Evolutionary conservation across 192 early-diverging fungal genomes (phyloP), one percentile per base, ranked within the genome.

Genomic region (Tieghemiomyces parasiticus): DNA sequence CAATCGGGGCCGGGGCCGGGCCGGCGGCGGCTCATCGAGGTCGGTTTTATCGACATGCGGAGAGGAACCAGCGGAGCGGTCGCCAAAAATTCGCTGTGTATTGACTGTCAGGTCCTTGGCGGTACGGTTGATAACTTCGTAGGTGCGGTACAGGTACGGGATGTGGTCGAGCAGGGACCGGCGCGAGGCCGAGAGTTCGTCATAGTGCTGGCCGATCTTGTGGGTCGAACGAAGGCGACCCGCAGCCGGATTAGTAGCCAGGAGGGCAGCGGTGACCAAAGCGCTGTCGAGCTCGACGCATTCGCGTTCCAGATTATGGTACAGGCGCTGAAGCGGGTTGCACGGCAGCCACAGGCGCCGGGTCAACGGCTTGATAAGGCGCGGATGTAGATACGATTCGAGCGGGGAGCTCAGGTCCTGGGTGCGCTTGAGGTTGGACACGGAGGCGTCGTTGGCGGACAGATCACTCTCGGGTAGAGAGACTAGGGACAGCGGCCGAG

Each of bases 241-340:
- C 31, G 54, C 54, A 20, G 29, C 10, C n/a, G 54, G 54, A 31
- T 56, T 56, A 35, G 54, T 56, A 16, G 54, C 54, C 24, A 56
- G 33, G 13, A 56, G 35, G 3, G 54, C 28, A 10, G 54, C 54
- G 31, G 54, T 56, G 54, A 56, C 54, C 25, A 56, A 32, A 20
- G 54, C 54, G 20, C 20, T 2, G 30, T 56, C 54, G 10, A 56
- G 30, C 35, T 56, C 54, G 33, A 56, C 29, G 54, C 54, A 56
- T 35, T 56, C 54, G 1, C 19, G 16, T 35, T 56, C 54, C 54
- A 56, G 29, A 38, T 56, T 29, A 3, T 56, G 29, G 54, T 56
- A 56, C 54, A 56, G 31, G 19, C 54, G 54, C 19, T 32, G 54
- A 12, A 56, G 54, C 20, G 54, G 54, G 35, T 56, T 56, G 35